Base-by-base conservation (phyloP, 768 basidiomycete species). In the Tricholoma matsutake region DNA sequence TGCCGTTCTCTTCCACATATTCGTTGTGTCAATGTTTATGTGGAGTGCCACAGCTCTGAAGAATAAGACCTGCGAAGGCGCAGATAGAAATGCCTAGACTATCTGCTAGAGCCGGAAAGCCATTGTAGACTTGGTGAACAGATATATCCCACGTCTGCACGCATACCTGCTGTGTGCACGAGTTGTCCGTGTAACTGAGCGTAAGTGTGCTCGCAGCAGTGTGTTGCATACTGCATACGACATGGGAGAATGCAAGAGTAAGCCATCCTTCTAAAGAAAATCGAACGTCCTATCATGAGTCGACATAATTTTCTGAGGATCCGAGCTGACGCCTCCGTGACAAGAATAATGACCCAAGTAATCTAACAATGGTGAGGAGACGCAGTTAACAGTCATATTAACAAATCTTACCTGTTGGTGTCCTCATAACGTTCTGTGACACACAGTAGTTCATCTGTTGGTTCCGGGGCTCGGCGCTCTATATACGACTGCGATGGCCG, bases 381-480 rank as follows among this genome's bases (percentile, higher is more conserved):
- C 34, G n/a, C 49, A 20, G 20, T 32, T 37, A 54, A 22, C 47
- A n/a, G 60, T 66, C n/a, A 47, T 7, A 58, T 49, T 28, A 43
- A 22, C 45, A 10, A 11, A 68, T 71, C 56, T 43, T 37, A 87
- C 90, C 77, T 87, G 70, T 91, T 92, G 0, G 77, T 76, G 57
- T 81, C 80, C 68, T 86, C 87, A 60, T 92, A 92, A 13, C 78
- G 81, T 61, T 86, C 80, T 49, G 77, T 78, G 14, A 88, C 86
- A 13, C 71, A 73, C 34, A 74, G 68, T 1, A 75, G 71, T 70
- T 87, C 83, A 55, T 81, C 63, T 34, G 16, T 29, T 28, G 62
- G 39, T 34, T 31, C 29, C n/a, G 51, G 31, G 14, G 16, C 29
- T 31, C 7, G 6, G 8, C 3, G 29, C 18, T 31, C n/a, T n/a